A percentile compares a stretch with the other conserved stretches of the same genome.
Evolutionary conservation across 2,329 filamentous ascomycete genomes (phyloP).

Genomic region (Hymenotorrendiella dingleyae): DNA sequence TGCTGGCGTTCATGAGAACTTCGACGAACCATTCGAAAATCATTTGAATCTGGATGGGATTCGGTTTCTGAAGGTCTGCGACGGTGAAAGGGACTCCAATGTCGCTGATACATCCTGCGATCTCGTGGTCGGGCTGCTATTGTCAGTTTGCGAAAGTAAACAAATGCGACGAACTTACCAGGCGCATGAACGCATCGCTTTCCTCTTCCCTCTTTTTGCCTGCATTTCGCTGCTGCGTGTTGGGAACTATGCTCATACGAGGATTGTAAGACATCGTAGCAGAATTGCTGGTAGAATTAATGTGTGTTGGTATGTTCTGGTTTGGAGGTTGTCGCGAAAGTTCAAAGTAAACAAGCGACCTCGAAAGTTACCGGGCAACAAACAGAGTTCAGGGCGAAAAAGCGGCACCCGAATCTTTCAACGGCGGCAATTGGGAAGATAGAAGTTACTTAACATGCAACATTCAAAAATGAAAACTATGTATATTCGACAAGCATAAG

Average conservation of each 20-base stretch:
- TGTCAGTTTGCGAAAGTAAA: conserved; percentile 1
- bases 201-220: conserved; percentile 51
- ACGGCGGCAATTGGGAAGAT: too few species aligned
- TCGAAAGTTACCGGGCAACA: too few species aligned
- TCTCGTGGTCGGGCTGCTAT: conserved; percentile 59
- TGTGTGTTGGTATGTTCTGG: background rate
- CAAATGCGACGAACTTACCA: conserved; percentile 35
- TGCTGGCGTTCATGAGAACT: conserved; percentile 85
- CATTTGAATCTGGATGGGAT: conserved; percentile 89
- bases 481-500: too few species aligned
- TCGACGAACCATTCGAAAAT: conserved; percentile 98
- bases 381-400: too few species aligned
- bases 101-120: conserved; percentile 94
- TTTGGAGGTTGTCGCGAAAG: conserved; percentile 4
- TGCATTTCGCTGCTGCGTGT: conserved; percentile 39
- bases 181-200: conserved; percentile 50
- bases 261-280: conserved; percentile 42
- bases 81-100: conserved; percentile 87
- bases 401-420: too few species aligned
- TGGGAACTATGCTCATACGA: conserved; percentile 46
- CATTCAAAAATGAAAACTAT: too few species aligned
- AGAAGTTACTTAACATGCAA: too few species aligned
- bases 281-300: conserved; percentile 1
- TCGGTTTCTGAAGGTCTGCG: conserved; percentile 86
- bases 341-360: conserved; percentile 4